These are phyloP conservation scores for Lathyrus tuberosus DNA, from an alignment of 306 rosid species.

Conservation along the genomic window DNA sequence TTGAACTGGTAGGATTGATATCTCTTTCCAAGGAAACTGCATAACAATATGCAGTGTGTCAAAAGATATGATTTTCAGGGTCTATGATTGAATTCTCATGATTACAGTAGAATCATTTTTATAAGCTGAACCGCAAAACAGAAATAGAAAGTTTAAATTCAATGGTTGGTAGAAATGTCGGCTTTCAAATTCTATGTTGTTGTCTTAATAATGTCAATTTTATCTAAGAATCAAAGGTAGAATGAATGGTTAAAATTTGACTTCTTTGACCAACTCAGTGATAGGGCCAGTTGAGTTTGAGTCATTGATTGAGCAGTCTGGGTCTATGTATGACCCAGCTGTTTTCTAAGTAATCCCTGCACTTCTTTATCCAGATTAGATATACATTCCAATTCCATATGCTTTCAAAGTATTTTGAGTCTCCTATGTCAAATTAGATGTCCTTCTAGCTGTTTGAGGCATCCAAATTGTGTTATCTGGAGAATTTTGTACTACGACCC, in stretches of 20 bases:
- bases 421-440: slow-evolving; percentile 17
- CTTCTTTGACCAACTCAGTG: neutral
- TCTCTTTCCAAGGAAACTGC: slow-evolving; percentile 89
- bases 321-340: neutral
- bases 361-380: neutral
- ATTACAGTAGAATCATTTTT: slow-evolving; percentile 31
- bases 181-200: slow-evolving; percentile 17
- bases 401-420: neutral
- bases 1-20: slow-evolving; percentile 80
- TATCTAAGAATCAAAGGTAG: slow-evolving; percentile 13
- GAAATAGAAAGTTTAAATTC: slow-evolving; percentile 23
- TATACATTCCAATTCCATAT: neutral
- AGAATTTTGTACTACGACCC: too few species aligned
- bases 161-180: slow-evolving; percentile 28
- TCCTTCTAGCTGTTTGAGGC: slow-evolving; percentile 3
- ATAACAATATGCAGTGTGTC: slow-evolving; percentile 30
- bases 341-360: neutral
- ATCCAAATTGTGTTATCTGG: neutral
- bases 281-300: slow-evolving; percentile 14
- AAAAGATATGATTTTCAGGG: slow-evolving; percentile 14
- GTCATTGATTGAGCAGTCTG: slow-evolving; percentile 7
- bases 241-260: slow-evolving; percentile 20
- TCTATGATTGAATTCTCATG: slow-evolving; percentile 35
- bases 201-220: neutral
- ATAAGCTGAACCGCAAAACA: slow-evolving; percentile 33